Base-by-base conservation (phyloP, 2,329 filamentous ascomycete genomes). In the Cercospora zeae-maydis region DNA sequence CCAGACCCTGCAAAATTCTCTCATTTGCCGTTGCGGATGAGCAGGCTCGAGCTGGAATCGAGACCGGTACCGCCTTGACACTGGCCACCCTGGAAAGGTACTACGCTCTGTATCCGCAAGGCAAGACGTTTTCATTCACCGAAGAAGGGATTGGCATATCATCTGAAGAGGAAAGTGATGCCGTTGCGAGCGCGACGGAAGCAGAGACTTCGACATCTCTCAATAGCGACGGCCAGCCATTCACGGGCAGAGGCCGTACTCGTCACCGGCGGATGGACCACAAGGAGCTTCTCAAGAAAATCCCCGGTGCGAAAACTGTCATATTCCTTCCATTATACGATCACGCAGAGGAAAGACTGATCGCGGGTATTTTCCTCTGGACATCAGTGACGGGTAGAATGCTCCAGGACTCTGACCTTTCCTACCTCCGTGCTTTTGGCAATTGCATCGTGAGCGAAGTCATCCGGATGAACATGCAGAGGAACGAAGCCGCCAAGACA, bases 291-390 rank as follows among this genome's bases (percentile, higher is more conserved):
- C 77, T 77, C 27, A 72, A 75, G 19, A 78, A 79, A 37, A 66
- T 72, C 0, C 70, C 70, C 2, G 70, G 69, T 2, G 68, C 69
- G 7, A 74, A 76, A 1, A 81, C 81, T 54, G 75, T 84, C 4
- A 75, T 83, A 3, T 83, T 84, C 61, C 72, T 83, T 5, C 82
- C 82, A 0, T 67, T 84, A 0, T 84, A 81, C 79, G 82, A 84
- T 63, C 77, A 78, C n/a, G 75, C 78, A 4, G 70, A 73, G 53
- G 70, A 73, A 34, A 77, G 75, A 19, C 77, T 79, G 7, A 65
- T 47, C 73, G 82, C 66, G 79, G 81, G 80, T 75, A 79, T 66
- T 49, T 70, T 81, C 53, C 73, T 79, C 2, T 81, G 79, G 59
- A 81, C 81, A 34, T 80, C 80, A 33, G 79, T 74, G 10, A 70